Evolutionary conservation across 352 stramenopile genomes (phyloP), one percentile per base, ranked within the genome.

Genomic region (Elongisporangium senticosum): DNA sequence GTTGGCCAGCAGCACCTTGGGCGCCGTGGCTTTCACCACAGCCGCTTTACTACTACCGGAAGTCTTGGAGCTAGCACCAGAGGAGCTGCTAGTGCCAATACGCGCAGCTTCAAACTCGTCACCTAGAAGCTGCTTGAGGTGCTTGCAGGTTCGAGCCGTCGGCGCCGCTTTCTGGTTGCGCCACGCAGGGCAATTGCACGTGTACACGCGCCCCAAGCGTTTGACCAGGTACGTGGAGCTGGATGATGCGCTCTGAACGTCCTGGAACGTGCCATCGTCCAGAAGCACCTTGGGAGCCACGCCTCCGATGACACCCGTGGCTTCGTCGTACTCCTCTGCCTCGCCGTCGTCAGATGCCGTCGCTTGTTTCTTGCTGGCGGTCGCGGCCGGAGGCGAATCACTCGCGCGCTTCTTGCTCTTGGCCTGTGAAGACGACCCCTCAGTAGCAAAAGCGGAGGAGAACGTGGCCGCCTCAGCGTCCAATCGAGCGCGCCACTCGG

Each of bases 181-280:
- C 80, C 80, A 90, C n/a, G 78, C 77, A 8, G 78, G 79, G 49
- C 80, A 90, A 37, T 53, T 88, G 61, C 80, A 90, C 19, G 71
- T 73, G 57, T 89, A 90, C 22, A 69, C 66, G 28, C 55, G 72
- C 3, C 78, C 78, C 4, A 79, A 19, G 11, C 72, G 71, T 60
- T 85, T 83, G 55, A 76, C 68, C 20, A 78, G 54, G 63, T 88
- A 88, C 40, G 68, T 80, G n/a, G 77, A 79, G 21, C 66, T 79
- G 28, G 65, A 74, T 28, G 77, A 83, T 33, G 68, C 57, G 59
- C 74, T 85, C 53, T 83, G 68, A 10, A 84, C 66, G 23, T 84
- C 70, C 23, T 72, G 56, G 50, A 83, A 75, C 22, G 61, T 71
- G 3, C 74, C 75, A 37, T 83, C 70, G 0, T 59, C 58, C 19